Evolutionary conservation across 441 rosid genomes (phyloP), one percentile per base, ranked within the genome.

Genomic region (Corymbia calophylla): DNA sequence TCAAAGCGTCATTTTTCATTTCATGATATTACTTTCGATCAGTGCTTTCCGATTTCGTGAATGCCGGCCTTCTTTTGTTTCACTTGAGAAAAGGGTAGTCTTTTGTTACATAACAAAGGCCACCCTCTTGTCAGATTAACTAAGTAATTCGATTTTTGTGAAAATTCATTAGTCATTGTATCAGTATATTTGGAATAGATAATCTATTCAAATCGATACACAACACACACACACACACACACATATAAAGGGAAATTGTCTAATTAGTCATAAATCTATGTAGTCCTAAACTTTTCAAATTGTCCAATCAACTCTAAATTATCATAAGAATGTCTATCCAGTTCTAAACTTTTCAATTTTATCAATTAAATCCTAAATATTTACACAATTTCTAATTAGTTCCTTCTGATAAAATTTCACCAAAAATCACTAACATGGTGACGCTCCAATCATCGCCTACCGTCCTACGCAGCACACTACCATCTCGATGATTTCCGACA

Each of bases 381-480:
- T 56, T 56, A 23, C 62, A 56, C 23, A 27, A 56, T 9, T 23
- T 56, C 13, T 5, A 23, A 11, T 1, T 5, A 56, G 29, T 56
- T 56, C 62, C 62, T 55, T 56, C 3, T 1, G 1, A 5, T 56
- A 55, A 56, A 23, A 56, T 56, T 56, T 56, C 62, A 23, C 23
- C 29, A 9, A 23, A 9, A 56, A 56, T 56, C 25, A 12, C 14
- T 23, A 1, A 56, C 0, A 1, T 56, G 25, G 25, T 0, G 3
- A 12, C 44, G 6, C 44, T 56, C 29, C 62, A 23, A 23, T 56
- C 62, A 5, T 56, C 3, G 6, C 0, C 10, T 3, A 27, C 62
- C 62, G 21, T 56, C 62, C 29, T 56, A 56, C 9, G 5, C 9
- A 27, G 62, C 29, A 23, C 27, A 55, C 5, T 25, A 55, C 11